Evolutionary conservation across 805 yeast species (phyloP), one percentile per base, ranked within the genome.

Genomic region (Yarrowia osloensis): DNA sequence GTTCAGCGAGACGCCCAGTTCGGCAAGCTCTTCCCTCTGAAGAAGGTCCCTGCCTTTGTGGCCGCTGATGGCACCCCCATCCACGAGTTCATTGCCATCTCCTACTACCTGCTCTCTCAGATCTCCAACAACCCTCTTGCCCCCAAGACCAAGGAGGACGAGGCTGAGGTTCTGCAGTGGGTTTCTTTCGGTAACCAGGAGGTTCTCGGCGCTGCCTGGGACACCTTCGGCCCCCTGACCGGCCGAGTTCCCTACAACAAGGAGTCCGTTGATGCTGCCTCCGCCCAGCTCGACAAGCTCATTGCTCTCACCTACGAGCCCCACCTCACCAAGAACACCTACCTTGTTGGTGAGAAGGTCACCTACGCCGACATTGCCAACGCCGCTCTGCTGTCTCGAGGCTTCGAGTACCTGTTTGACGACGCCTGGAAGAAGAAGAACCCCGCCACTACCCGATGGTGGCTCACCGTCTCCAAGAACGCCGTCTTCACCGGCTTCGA

Each of bases 181-280:
- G 74, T 87, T 76, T 90, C 97, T 3, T 80, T 90, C 72, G 82
- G 86, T 76, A 90, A 88, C 82, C 74, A 84, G 73, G 97, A 93
- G 73, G 72, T 89, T 69, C 76, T 88, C 71, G 74, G 80, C 57
- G 73, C 78, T 67, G 73, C 82, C 65, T 83, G 83, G 68, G 74
- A 71, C 46, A 84, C 85, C 71, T 85, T 90, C 79, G 76, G 77
- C 69, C 89, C 91, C 73, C 75, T 89, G 67, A 74, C 78, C 62
- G 97, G 97, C 74, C 78, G 75, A 66, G 35, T 17, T 11, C 93
- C 96, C 71, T 91, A 85, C 88, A 88, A 89, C 88, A 89, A 90
- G 86, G 88, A 87, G 80, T 69, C 33, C 67, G 85, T 84, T 69
- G 89, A 88, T 67, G 81, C 80, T 39, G 80, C 80, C 52, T 67